Percentiles rank a stretch among this genome's conserved stretches.
phyloP scores from a whole-genome alignment of 2,329 filamentous ascomycete genomes.

The Cryphonectria nitschkei region DNA sequence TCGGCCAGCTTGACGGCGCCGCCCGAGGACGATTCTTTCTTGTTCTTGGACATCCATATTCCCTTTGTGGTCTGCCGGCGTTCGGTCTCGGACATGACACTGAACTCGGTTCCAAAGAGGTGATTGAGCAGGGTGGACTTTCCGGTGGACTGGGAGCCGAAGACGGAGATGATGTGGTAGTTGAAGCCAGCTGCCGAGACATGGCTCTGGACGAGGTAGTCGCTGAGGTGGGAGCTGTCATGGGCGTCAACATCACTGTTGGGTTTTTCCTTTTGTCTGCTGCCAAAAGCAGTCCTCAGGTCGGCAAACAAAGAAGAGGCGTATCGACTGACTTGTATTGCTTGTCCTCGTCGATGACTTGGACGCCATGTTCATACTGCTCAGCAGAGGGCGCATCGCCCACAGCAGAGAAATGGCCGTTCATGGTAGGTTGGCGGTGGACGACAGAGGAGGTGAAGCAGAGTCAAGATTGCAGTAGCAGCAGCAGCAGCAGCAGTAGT shows the following conservation, averaged over 20 bases:
- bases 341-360: conserved; percentile 96
- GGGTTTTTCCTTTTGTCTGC: neutral
- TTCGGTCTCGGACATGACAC: conserved; percentile 95
- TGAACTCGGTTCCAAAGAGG: conserved; percentile 94
- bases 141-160: conserved; percentile 96
- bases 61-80: conserved; percentile 97
- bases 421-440: conserved; percentile 53
- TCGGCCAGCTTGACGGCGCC: conserved; percentile 76
- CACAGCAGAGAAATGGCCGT: conserved; percentile 79
- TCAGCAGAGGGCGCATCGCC: conserved; percentile 66
- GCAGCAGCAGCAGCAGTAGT: conserved; percentile 7
- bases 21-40: conserved; percentile 54
- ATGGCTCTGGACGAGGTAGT: conserved; percentile 79
- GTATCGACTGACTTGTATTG: conserved; percentile 79
- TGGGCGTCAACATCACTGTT: conserved; percentile 28
- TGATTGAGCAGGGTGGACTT: conserved; percentile 97
- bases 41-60: conserved; percentile 99
- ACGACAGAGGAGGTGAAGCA: neutral
- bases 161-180: conserved; percentile 98
- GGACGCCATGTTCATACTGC: conserved; percentile 89
- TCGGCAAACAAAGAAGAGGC: conserved; percentile 26
- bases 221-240: conserved; percentile 71
- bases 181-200: conserved; percentile 93
- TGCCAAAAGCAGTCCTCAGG: conserved; percentile 11
- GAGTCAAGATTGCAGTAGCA: neutral